phyloP scores from a whole-genome alignment of 257 asterid species.

The Ligustrum vulgare region DNA sequence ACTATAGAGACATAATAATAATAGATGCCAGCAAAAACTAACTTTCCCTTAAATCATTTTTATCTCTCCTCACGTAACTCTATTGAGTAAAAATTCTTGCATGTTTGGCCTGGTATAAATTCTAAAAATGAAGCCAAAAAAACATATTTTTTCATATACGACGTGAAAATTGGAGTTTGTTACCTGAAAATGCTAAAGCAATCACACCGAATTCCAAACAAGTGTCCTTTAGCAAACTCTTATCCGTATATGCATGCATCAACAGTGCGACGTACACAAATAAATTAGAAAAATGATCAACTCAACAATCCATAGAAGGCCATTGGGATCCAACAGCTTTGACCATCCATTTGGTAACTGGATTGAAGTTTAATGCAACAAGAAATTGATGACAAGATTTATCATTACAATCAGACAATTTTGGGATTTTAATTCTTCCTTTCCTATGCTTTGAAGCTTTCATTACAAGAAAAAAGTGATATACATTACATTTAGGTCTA shows the following conservation, averaged over 20 bases:
- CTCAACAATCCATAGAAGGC: background rate
- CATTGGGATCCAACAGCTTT: background rate
- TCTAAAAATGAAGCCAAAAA: background rate
- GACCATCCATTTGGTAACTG: background rate
- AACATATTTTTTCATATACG: background rate
- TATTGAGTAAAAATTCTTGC: background rate
- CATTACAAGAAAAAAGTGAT: background rate
- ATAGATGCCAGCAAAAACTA: no score
- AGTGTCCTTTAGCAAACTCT: no score
- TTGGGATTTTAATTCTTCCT: constrained; percentile 1
- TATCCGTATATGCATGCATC: no score
- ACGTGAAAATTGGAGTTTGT: background rate
- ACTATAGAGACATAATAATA: no score
- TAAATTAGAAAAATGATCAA: background rate
- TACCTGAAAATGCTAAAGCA: constrained; percentile 81
- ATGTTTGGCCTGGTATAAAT: background rate
- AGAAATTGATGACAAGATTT: background rate
- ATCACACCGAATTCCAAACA: no score
- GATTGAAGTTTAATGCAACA: background rate
- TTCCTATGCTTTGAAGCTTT: constrained; percentile 1
- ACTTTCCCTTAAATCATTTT: background rate
- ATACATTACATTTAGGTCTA: background rate
- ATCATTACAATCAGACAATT: background rate
- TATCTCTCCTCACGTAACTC: background rate
- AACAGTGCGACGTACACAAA: no score